phyloP scores from a whole-genome alignment of 768 basidiomycete species.

The Xerocomellus chrysenteron region DNA sequence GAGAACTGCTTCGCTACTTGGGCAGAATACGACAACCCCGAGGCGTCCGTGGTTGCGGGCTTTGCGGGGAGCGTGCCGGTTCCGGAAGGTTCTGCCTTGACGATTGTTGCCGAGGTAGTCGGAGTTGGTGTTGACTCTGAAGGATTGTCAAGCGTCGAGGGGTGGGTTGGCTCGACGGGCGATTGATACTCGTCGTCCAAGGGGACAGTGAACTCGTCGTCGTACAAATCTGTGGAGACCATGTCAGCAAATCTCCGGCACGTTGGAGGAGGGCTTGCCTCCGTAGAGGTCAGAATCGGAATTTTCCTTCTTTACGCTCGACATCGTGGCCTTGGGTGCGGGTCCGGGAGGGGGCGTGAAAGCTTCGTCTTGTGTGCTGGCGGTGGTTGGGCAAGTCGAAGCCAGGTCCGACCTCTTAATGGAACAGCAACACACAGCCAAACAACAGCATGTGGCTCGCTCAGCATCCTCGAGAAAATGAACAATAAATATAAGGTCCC shows the following conservation, averaged over 20 bases:
- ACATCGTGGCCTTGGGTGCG: constrained; percentile 12
- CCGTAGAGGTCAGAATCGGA: constrained; percentile 46
- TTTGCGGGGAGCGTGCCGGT: constrained; percentile 28
- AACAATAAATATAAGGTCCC: constrained; percentile 26
- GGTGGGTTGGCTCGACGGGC: constrained; percentile 25
- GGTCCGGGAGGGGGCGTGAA: background rate
- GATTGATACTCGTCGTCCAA: constrained; percentile 33
- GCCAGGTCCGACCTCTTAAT: background rate
- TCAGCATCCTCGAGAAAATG: background rate
- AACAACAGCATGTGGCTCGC: constrained; percentile 21
- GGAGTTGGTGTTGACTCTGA: constrained; percentile 17
- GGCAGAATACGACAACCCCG: constrained; percentile 55
- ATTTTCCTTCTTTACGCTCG: constrained; percentile 27
- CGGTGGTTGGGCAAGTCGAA: constrained; percentile 9
- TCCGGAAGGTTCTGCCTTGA: constrained; percentile 24
- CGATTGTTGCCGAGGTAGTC: constrained; percentile 17
- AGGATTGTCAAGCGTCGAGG: constrained; percentile 18
- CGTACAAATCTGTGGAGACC: constrained; percentile 48
- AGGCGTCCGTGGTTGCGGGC: constrained; percentile 23
- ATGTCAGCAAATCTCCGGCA: constrained; percentile 1
- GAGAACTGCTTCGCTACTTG: constrained; percentile 68
- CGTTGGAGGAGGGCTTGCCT: constrained; percentile 33
- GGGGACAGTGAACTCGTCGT: constrained; percentile 40
- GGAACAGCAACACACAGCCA: constrained; percentile 20
- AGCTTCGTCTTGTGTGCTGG: background rate